Conservation (phyloP, 208 protist genomes). For the Trypanosoma theileri region DNA sequence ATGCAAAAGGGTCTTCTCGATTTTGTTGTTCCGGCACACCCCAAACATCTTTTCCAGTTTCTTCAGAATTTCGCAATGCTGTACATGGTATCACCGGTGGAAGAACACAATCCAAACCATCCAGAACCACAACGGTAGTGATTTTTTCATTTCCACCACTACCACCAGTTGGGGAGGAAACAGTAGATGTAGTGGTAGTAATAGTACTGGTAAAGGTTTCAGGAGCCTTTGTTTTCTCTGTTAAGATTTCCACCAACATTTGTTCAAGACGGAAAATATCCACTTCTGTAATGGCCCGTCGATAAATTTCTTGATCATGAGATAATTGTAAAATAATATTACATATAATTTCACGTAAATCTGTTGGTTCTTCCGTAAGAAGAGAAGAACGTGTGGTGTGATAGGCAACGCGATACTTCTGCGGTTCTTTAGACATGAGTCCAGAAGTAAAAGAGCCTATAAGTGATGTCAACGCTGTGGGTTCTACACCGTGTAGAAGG, state of each 20-base stretch:
- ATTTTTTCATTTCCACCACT: not conserved
- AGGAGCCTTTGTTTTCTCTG: conserved; percentile 5
- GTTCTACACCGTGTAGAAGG: conserved; percentile 46
- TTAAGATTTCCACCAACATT: conserved; percentile 50
- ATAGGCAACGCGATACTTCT: conserved; percentile 49
- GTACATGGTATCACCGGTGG: conserved; percentile 47
- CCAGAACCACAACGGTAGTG: conserved; percentile 51
- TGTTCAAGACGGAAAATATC: conserved; percentile 52
- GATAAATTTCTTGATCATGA: conserved; percentile 50
- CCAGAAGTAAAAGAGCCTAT: conserved; percentile 38
- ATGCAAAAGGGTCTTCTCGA: conserved; percentile 13
- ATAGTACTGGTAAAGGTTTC: conserved; percentile 10
- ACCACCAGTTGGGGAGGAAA: not conserved
- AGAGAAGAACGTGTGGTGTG: conserved; percentile 49
- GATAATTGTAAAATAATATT: conserved; percentile 66
- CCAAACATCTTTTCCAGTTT: conserved; percentile 38
- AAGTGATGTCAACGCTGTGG: conserved; percentile 34
- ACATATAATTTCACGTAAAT: conserved; percentile 62
- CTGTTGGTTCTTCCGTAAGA: conserved; percentile 60
- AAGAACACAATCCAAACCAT: conserved; percentile 58
- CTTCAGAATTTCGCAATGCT: conserved; percentile 37
- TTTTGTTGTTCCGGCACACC: conserved; percentile 8
- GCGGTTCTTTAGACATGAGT: conserved; percentile 28
- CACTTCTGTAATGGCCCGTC: conserved; percentile 57
- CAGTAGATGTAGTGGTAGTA: not conserved